Conservation (phyloP, 2,329 filamentous ascomycete species). For the Hymenoscyphus linearis region DNA sequence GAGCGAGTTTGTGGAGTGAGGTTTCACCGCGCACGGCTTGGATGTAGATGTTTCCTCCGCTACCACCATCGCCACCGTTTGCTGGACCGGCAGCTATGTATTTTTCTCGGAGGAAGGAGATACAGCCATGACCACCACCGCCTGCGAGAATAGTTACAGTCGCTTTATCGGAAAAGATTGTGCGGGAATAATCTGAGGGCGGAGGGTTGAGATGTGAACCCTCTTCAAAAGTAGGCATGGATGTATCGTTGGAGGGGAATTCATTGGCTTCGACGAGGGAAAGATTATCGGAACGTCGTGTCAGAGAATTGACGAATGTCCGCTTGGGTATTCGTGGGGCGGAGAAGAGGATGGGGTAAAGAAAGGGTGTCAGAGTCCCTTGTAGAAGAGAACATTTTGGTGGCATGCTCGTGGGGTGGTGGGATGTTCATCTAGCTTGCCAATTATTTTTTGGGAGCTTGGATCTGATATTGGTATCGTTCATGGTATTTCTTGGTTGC, state of each 20-base stretch:
- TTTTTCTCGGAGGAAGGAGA: conserved; percentile 89
- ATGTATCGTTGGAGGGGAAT: not conserved
- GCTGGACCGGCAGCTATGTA: conserved; percentile 84
- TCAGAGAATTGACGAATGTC: conserved; percentile 13
- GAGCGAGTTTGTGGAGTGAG: conserved; percentile 83
- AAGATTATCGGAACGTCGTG: conserved; percentile 20
- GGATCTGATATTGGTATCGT: conserved; percentile 7
- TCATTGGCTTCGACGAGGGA: not conserved
- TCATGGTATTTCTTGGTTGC: not conserved
- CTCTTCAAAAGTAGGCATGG: conserved; percentile 19
- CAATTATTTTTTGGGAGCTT: not conserved
- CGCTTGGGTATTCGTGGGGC: conserved; percentile 9
- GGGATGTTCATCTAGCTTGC: not conserved
- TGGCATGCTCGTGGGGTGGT: conserved; percentile 22
- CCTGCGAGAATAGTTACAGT: conserved; percentile 73
- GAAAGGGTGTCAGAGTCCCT: conserved; percentile 31
- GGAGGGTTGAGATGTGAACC: conserved; percentile 66
- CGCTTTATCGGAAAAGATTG: conserved; percentile 84
- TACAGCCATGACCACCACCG: conserved; percentile 81
- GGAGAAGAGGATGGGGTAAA: conserved; percentile 30
- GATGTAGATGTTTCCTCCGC: conserved; percentile 88
- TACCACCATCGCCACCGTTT: conserved; percentile 91
- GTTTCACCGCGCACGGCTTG: conserved; percentile 89
- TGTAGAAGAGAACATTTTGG: conserved; percentile 27
- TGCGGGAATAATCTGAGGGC: conserved; percentile 76